Evolutionary conservation across 2,329 filamentous ascomycete species (phyloP).

Genomic region (Grosmannia penicillata): DNA sequence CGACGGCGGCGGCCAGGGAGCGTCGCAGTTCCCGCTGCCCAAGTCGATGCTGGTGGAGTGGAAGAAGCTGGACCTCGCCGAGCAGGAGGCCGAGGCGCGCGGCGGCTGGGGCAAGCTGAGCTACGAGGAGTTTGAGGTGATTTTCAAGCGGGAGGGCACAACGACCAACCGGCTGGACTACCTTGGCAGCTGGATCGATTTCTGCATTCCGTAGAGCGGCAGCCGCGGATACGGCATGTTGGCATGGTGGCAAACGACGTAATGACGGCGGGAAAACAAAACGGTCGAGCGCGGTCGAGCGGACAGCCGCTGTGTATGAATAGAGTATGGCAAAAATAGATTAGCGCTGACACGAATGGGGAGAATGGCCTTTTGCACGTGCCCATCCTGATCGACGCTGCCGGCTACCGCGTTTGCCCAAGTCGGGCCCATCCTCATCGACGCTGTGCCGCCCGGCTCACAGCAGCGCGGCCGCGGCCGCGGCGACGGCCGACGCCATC

Average conservation of each 20-base stretch:
- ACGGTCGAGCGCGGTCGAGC: no score
- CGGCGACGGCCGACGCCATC: conserved; percentile 1
- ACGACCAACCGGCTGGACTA: conserved; percentile 56
- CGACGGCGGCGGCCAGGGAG: conserved; percentile 6
- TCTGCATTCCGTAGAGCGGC: conserved; percentile 42
- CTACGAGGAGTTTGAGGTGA: conserved; percentile 65
- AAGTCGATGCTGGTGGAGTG: conserved; percentile 27
- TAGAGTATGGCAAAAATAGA: no score
- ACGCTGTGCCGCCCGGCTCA: no score
- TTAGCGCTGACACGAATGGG: no score
- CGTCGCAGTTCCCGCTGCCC: conserved; percentile 12
- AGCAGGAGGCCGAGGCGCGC: conserved; percentile 51
- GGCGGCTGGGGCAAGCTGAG: conserved; percentile 70
- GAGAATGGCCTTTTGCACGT: no score
- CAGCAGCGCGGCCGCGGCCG: conserved; percentile 1
- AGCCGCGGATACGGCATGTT: not conserved
- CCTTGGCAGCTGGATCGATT: conserved; percentile 82
- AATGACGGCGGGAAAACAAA: no score
- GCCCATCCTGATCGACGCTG: no score
- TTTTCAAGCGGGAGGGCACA: conserved; percentile 54
- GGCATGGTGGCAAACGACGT: no score
- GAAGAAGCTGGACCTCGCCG: conserved; percentile 46
- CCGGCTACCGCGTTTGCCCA: no score
- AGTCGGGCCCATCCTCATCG: no score
- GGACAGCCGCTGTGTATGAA: no score